A percentile compares a stretch with the other conserved stretches of the same genome.
These are phyloP conservation scores for Monosporascus ibericus DNA, from an alignment of 2,329 filamentous ascomycete species.

Conservation along the genomic window DNA sequence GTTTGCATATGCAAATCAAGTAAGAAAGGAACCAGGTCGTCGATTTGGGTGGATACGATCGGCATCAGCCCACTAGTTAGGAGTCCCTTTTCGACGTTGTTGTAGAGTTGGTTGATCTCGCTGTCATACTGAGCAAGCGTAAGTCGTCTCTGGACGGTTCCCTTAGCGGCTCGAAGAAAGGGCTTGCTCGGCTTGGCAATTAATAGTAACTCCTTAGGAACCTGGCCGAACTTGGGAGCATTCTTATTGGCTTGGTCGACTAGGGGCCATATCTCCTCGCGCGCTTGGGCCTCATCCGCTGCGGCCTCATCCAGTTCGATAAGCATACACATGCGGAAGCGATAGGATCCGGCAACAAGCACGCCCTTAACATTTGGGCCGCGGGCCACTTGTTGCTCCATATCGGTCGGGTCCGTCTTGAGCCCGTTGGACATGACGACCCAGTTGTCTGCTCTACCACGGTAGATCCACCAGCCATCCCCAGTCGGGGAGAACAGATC, in stretches of 20 bases:
- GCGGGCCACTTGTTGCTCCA: conserved; percentile 31
- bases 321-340: conserved; percentile 19
- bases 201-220: conserved; percentile 27
- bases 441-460: conserved; percentile 34
- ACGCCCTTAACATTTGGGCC: conserved; percentile 16
- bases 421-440: conserved; percentile 36
- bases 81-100: conserved; percentile 14
- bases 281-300: not conserved
- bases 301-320: conserved; percentile 14
- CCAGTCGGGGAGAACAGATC: conserved; percentile 35
- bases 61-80: not conserved
- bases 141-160: conserved; percentile 19
- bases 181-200: conserved; percentile 13
- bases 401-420: conserved; percentile 35
- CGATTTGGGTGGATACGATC: not conserved
- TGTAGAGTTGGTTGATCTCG: conserved; percentile 21
- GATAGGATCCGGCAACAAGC: conserved; percentile 19
- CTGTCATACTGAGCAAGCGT: conserved; percentile 15
- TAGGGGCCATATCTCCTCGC: conserved; percentile 8
- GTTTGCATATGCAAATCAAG: not conserved
- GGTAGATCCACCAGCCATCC: conserved; percentile 36
- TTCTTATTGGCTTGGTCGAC: conserved; percentile 6
- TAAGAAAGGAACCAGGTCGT: not conserved
- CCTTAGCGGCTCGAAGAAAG: conserved; percentile 21
- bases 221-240: conserved; percentile 28